Evolutionary conservation across 495 filamentous ascomycete genomes (phyloP), one percentile per base, ranked within the genome.

Genomic region (Daldinia caldariorum): DNA sequence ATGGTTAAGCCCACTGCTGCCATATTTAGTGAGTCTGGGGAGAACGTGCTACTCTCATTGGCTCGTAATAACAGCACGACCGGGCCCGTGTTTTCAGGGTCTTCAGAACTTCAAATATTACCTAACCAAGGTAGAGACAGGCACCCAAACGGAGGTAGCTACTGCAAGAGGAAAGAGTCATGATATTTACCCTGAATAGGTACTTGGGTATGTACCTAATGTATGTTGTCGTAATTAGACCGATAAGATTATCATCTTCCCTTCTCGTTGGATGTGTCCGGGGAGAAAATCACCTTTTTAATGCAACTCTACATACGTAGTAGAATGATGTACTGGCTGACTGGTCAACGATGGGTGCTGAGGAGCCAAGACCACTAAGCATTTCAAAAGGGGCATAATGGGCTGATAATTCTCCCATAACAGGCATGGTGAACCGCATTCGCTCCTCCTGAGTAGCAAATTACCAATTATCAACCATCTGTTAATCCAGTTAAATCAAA

Each of bases 321-420:
- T 18, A 29, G 39, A 45, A 22, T 37, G 58, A 20, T 9, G 31
- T 26, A 50, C 58, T 26, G 49, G 58, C 22, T 16, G 60, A 50
- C 58, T 26, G 49, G 58, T 22, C 26, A 63, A n/a, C n/a, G 39
- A 10, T 53, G 4, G 4, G 13, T 61, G 55, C 69, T 59, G 50
- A 35, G 45, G 20, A 53, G 64, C 69, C 61, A 68, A 72, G 65
- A 68, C 50, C 56, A 68, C 64, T 50, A 72, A 32, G 64, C 69
- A 50, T 72, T 66, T 61, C 35, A 16, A 53, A 68, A 41, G 65
- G 64, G 65, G 60, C 7, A 45, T 37, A 59, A 53, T 72, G 69
- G 69, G 22, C 64, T 67, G 69, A 68, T 57, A 26, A 18, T 53
- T 37, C 18, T 35, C 8, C 69, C 51, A 13, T 32, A 68, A 64